Percentiles rank a stretch among this genome's conserved stretches.
Conservation (phyloP, 305 asterid species). For the Solanum hybrid region DNA sequence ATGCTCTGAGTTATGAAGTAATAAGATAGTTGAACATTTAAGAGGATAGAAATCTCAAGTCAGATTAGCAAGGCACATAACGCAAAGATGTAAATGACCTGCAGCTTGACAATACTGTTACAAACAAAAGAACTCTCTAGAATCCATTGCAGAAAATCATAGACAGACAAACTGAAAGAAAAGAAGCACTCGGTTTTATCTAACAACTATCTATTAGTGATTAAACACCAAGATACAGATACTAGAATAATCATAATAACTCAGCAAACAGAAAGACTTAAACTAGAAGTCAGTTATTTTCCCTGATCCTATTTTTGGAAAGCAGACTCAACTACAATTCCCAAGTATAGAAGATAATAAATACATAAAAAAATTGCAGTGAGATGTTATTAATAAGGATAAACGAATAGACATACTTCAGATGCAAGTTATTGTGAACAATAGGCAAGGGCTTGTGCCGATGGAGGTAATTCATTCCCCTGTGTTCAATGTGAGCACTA, state of each 20-base stretch:
- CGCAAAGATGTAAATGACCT: neutral
- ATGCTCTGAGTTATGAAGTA: neutral
- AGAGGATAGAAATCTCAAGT: neutral
- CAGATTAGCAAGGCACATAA: neutral
- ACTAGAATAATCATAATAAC: neutral
- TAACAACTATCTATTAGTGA: neutral
- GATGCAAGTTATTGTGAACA: slow-evolving; percentile 51
- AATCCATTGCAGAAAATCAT: neutral
- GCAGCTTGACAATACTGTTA: neutral
- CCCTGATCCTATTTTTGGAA: neutral
- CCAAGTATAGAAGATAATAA: neutral
- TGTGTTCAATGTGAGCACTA: slow-evolving; percentile 14
- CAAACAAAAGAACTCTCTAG: neutral
- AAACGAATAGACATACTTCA: slow-evolving; percentile 19
- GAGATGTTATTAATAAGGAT: neutral
- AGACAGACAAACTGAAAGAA: neutral
- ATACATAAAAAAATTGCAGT: neutral
- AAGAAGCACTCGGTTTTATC: neutral
- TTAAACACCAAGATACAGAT: neutral
- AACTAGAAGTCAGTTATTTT: neutral
- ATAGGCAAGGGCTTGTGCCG: slow-evolving; percentile 49
- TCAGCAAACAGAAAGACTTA: neutral
- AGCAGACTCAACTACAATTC: neutral
- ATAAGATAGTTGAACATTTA: neutral
- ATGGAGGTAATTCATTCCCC: slow-evolving; percentile 72